Evolutionary conservation across 2,329 filamentous ascomycete species (phyloP).

Genomic region (Emergomyces pasteurianus): DNA sequence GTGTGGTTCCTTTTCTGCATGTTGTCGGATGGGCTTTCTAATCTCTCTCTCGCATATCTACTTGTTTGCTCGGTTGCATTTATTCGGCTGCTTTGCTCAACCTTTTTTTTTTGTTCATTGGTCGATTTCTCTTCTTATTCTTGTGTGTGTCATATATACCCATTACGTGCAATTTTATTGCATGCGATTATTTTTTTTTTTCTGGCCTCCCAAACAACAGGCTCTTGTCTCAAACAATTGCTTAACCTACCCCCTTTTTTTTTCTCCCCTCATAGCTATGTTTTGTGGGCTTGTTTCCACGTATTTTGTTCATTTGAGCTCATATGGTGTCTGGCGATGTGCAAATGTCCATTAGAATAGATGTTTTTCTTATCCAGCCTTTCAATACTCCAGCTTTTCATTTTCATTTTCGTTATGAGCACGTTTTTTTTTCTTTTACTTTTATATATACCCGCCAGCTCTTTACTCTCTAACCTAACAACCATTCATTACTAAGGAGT

Average conservation of each 20-base stretch:
- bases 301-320: no score
- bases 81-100: background rate
- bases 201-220: background rate
- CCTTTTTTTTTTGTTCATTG: background rate
- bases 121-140: background rate
- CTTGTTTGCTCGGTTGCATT: background rate
- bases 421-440: background rate
- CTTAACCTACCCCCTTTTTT: no score
- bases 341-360: background rate
- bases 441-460: constrained; percentile 1
- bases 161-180: background rate
- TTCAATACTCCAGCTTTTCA: background rate
- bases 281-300: no score
- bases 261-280: no score
- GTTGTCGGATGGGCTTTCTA: background rate
- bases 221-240: background rate
- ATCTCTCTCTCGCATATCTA: background rate
- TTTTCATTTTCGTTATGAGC: background rate
- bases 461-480: constrained; percentile 5
- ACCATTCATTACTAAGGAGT: no score
- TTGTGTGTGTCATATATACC: constrained; percentile 2
- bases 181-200: background rate
- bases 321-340: background rate
- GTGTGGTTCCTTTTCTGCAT: background rate
- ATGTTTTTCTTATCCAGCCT: background rate